Percentiles rank a stretch among this genome's conserved stretches.
These are phyloP conservation scores for Cryptococcus sp. DNA, from an alignment of 1,284 basidiomycete genomes.

Conservation along the genomic window DNA sequence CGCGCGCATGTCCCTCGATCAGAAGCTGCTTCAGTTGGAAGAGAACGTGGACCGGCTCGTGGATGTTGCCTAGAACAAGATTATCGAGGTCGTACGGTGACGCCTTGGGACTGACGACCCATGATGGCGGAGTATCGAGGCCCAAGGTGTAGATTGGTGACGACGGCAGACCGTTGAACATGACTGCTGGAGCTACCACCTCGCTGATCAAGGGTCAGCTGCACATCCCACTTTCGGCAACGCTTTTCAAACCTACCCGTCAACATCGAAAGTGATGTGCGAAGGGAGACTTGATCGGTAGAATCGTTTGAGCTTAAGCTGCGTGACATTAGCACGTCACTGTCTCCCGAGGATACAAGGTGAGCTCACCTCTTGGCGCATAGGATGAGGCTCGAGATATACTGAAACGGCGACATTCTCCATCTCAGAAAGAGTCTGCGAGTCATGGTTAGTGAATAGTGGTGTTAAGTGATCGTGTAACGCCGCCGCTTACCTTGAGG, in stretches of 20 bases:
- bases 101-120: slow-evolving; percentile 87
- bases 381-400: slow-evolving; percentile 69
- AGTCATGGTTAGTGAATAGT: background rate
- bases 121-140: slow-evolving; percentile 85
- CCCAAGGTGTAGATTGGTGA: slow-evolving; percentile 83
- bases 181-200: slow-evolving; percentile 54
- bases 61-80: slow-evolving; percentile 72
- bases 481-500: slow-evolving; percentile 61
- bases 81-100: slow-evolving; percentile 95
- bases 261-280: slow-evolving; percentile 65
- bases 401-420: slow-evolving; percentile 66
- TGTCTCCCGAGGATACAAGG: background rate
- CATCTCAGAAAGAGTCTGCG: slow-evolving; percentile 54
- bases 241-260: slow-evolving; percentile 61
- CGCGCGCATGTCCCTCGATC: slow-evolving; percentile 90
- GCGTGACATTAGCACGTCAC: slow-evolving; percentile 5
- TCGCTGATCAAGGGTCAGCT: slow-evolving; percentile 28
- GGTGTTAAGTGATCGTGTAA: background rate
- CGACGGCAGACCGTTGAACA: slow-evolving; percentile 57
- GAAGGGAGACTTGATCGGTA: slow-evolving; percentile 76
- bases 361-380: slow-evolving; percentile 63
- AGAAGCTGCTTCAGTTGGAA: slow-evolving; percentile 90
- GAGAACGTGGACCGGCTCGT: slow-evolving; percentile 65
- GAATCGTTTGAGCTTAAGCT: slow-evolving; percentile 92
- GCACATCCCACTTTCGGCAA: background rate